phyloP scores from a whole-genome alignment of 345 rosid genomes.

The Rhodamnia argentea region DNA sequence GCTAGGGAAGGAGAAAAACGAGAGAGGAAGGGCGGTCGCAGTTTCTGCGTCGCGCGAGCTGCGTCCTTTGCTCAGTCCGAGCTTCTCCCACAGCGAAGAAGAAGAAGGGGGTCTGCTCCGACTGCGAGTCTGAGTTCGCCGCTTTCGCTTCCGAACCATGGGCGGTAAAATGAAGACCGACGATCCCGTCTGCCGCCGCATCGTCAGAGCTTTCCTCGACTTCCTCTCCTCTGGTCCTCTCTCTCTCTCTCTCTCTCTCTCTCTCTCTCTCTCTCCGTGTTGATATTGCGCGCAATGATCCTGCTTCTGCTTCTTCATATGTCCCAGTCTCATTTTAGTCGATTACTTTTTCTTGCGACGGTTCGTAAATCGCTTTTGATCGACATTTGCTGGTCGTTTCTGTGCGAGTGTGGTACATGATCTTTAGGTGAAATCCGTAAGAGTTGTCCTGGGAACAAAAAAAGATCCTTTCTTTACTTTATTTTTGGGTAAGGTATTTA shows the following conservation, averaged over 20 bases:
- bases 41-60: neutral
- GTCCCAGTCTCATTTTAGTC: neutral
- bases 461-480: neutral
- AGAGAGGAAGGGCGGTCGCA: neutral
- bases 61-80: neutral
- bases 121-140: neutral
- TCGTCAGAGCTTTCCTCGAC: slow-evolving; percentile 61
- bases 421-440: neutral
- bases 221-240: slow-evolving; percentile 62
- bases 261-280: neutral
- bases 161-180: slow-evolving; percentile 30
- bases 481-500: neutral
- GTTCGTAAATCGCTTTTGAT: neutral
- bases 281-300: neutral
- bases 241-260: neutral
- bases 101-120: neutral
- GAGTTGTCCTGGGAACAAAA: neutral
- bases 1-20: neutral
- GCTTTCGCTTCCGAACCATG: neutral
- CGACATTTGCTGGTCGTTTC: neutral
- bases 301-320: neutral
- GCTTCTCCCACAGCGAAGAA: neutral
- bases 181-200: slow-evolving; percentile 54
- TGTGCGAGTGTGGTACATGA: neutral
- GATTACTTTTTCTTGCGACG: neutral